Base-by-base conservation (phyloP, 176 grass and related monocot genomes). In the Musa acuminata region DNA sequence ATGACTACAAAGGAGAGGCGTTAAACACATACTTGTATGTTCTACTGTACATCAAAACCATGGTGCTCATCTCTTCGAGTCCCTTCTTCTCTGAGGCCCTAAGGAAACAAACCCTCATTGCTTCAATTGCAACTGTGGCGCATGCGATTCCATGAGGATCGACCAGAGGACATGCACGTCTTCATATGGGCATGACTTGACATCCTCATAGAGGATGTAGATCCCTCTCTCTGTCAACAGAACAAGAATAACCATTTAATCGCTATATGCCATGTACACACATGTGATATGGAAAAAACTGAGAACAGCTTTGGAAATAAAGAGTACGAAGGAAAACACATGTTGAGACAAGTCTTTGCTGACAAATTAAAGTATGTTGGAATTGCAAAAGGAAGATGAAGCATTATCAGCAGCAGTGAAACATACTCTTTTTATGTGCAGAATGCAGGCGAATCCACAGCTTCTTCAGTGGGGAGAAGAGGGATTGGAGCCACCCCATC, bases 91-190 rank as follows among this genome's bases (percentile, higher is more conserved):
- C 55, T 58, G 75, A 59, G n/a, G 50, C 43, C n/a, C n/a, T 20
- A 72, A 75, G 79, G 67, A 52, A 75, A 63, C 58, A 52, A 75
- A 63, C 58, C 85, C 64, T 91, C 87, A 87, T 68, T 87, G 85
- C 92, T 88, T 90, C 63, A 97, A 75, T 62, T 84, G 77, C 52
- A 90, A 77, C 72, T 73, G 72, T 9, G 84, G 80, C 55, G 85
- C 71, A 77, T 92, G 87, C 53, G 90, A 96, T 71, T 97, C 90
- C 57, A 93, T 90, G 66, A 98, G 88, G 80, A 98, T 98, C 51
- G 94, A 88, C 94, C 94, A 98, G 51, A 98, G 87, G 9, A 98
- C 85, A 11, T 98, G 94, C 72, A 98, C 90, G 78, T 98, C 94
- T 85, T 98, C 94, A 67, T 84, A 90, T 52, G 84, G 90, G 81